Percentiles rank a stretch among this genome's conserved stretches.
These are phyloP conservation scores for Ilyonectria mors-panacis DNA, from an alignment of 2,329 filamentous ascomycete genomes.

Conservation along the genomic window DNA sequence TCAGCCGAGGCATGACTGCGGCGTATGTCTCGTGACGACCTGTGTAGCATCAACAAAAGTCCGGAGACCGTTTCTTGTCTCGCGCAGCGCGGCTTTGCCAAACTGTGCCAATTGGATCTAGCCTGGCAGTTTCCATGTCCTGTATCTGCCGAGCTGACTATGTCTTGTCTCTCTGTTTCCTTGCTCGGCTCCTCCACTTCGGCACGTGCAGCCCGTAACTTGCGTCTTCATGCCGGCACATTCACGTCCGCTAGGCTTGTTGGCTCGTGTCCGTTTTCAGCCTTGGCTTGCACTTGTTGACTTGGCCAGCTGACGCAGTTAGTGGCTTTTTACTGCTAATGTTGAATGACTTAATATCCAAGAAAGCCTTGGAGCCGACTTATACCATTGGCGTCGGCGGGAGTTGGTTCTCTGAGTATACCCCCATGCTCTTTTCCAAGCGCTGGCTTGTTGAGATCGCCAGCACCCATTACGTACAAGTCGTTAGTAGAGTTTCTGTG, in stretches of 20 bases:
- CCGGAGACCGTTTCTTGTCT: constrained; percentile 4
- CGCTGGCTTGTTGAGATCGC: neutral
- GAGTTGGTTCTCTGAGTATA: neutral
- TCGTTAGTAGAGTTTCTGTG: neutral
- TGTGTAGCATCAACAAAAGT: constrained; percentile 5
- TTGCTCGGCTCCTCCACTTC: constrained; percentile 12
- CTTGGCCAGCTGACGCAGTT: neutral
- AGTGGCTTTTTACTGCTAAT: neutral
- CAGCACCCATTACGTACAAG: neutral
- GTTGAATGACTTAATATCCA: constrained; percentile 10
- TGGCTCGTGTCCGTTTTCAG: neutral
- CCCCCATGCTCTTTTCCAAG: neutral
- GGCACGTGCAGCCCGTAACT: constrained; percentile 16
- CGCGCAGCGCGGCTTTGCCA: constrained; percentile 12
- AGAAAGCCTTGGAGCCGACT: neutral
- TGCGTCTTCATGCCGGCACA: constrained; percentile 29
- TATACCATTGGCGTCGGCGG: neutral
- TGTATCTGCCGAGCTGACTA: neutral
- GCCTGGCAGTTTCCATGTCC: neutral
- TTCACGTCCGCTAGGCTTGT: constrained; percentile 9
- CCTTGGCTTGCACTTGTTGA: constrained; percentile 13
- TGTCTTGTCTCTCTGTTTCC: neutral
- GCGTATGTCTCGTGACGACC: constrained; percentile 18
- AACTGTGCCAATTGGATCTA: constrained; percentile 4
- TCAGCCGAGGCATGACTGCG: constrained; percentile 21